Percentiles rank a stretch among this genome's conserved stretches.
These are phyloP conservation scores for Aspergillus luchuensis DNA, from an alignment of 2,329 filamentous ascomycete species.

Conservation along the genomic window DNA sequence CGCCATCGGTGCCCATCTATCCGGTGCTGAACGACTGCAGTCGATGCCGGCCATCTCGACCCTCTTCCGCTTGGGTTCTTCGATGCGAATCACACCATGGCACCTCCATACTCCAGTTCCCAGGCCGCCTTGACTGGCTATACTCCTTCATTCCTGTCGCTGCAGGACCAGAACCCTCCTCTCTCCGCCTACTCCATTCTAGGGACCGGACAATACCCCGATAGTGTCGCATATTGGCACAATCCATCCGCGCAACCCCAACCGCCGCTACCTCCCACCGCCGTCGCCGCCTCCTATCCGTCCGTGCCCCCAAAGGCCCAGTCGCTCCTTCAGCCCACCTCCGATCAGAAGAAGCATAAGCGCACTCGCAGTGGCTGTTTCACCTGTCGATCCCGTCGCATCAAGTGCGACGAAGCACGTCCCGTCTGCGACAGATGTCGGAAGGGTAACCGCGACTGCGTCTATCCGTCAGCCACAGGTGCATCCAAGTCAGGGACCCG, in stretches of 20 bases:
- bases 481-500: conserved; percentile 47
- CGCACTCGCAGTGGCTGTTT: conserved; percentile 92
- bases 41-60: conserved; percentile 20
- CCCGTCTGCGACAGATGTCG: conserved; percentile 88
- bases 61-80: conserved; percentile 14
- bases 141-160: conserved; percentile 28
- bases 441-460: conserved; percentile 87
- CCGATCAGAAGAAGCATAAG: conserved; percentile 84
- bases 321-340: conserved; percentile 32
- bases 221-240: conserved; percentile 49
- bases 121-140: conserved; percentile 34
- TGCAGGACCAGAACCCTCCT: conserved; percentile 24
- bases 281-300: conserved; percentile 18
- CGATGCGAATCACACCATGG: conserved; percentile 32
- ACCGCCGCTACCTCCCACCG: conserved; percentile 19
- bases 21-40: conserved; percentile 18
- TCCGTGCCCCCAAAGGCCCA: conserved; percentile 33
- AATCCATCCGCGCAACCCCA: conserved; percentile 31
- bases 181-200: conserved; percentile 39
- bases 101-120: conserved; percentile 33
- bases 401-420: conserved; percentile 90
- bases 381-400: conserved; percentile 84
- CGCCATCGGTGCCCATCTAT: conserved; percentile 14
- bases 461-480: conserved; percentile 70
- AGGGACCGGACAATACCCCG: conserved; percentile 41